Evolutionary conservation across 148 eudicot genomes (phyloP).

Genomic region (Cornus florida): DNA sequence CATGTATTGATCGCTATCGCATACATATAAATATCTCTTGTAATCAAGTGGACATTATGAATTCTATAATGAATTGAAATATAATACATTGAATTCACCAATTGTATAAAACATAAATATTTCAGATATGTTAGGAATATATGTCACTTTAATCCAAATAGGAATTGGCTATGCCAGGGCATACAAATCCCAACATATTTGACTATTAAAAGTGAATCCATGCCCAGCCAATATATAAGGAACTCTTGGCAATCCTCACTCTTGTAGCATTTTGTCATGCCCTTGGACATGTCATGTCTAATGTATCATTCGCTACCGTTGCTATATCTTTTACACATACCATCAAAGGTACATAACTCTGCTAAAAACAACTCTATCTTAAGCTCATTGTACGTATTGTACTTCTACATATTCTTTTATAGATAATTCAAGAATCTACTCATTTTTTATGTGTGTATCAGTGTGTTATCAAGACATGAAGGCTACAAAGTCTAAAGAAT

Average conservation of each 20-base stretch:
- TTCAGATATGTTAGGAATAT: no score
- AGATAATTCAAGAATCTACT: not conserved
- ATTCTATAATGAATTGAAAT: no score
- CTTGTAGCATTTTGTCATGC: constrained; percentile 52
- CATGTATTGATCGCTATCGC: no score
- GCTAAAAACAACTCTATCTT: not conserved
- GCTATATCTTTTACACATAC: constrained; percentile 57
- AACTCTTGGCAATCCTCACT: constrained; percentile 36
- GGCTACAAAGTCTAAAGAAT: not conserved
- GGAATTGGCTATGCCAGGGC: no score
- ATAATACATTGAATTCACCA: no score
- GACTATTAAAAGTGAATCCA: not conserved
- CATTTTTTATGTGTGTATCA: not conserved
- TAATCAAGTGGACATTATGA: no score
- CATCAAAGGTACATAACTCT: constrained; percentile 31
- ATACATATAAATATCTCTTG: no score
- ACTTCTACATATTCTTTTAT: not conserved
- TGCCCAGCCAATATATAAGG: constrained; percentile 30
- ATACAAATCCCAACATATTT: no score
- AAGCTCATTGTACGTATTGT: not conserved
- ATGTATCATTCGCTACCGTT: constrained; percentile 54
- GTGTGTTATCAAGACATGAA: not conserved
- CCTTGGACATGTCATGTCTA: constrained; percentile 48
- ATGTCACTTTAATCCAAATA: no score
- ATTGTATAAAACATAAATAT: no score